phyloP scores from a whole-genome alignment of 306 rosid genomes.

The Abrus precatorius region DNA sequence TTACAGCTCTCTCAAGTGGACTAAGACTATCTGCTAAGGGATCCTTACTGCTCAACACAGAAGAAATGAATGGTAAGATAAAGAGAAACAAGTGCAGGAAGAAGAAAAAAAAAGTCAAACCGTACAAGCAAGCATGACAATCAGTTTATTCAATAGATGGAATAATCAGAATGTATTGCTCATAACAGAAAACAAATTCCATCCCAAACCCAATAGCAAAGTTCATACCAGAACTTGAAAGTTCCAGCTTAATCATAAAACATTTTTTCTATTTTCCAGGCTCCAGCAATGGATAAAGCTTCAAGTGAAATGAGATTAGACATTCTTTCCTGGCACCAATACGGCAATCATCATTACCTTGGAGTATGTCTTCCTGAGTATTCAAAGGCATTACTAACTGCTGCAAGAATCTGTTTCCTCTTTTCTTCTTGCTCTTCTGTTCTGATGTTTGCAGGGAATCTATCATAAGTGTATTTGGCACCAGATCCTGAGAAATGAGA shows the following conservation, averaged over 20 bases:
- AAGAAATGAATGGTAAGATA: slow-evolving; percentile 63
- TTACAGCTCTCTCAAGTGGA: slow-evolving; percentile 96
- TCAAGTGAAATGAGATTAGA: background rate
- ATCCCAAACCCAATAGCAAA: background rate
- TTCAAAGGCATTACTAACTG: slow-evolving; percentile 84
- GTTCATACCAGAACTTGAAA: slow-evolving; percentile 21
- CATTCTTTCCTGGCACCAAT: slow-evolving; percentile 30
- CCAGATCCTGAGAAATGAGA: slow-evolving; percentile 69
- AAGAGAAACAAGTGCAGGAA: slow-evolving; percentile 38
- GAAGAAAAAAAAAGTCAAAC: slow-evolving; percentile 35
- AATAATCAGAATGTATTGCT: slow-evolving; percentile 15
- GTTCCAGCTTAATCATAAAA: background rate
- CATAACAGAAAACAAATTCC: slow-evolving; percentile 14
- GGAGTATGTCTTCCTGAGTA: slow-evolving; percentile 80
- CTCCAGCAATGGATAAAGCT: background rate
- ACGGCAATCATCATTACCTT: slow-evolving; percentile 58
- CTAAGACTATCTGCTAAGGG: slow-evolving; percentile 76
- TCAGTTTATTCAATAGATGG: slow-evolving; percentile 34
- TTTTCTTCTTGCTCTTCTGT: slow-evolving; percentile 94
- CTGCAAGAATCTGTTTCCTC: slow-evolving; percentile 87
- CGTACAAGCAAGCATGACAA: slow-evolving; percentile 39
- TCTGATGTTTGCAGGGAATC: slow-evolving; percentile 86
- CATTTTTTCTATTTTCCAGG: background rate
- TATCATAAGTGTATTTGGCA: slow-evolving; percentile 82
- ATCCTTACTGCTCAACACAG: slow-evolving; percentile 74